Conservation (phyloP, 2,329 filamentous ascomycete species). For the Aspergillus aculeatus region DNA sequence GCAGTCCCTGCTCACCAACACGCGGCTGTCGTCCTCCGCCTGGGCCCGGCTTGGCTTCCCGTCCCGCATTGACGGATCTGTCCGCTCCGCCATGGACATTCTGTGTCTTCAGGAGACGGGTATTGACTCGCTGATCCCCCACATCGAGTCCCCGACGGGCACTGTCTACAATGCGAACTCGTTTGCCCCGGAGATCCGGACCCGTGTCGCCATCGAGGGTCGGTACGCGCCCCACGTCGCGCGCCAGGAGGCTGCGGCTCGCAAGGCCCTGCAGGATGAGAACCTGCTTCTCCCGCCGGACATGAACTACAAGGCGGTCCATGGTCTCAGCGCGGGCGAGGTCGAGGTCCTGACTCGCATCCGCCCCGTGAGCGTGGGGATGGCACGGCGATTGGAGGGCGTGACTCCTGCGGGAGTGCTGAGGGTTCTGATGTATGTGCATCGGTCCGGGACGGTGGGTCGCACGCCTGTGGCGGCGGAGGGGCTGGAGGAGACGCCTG, state of each 20-base stretch:
- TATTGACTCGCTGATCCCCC: slow-evolving; percentile 56
- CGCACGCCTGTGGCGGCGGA: slow-evolving; percentile 1
- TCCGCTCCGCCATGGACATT: slow-evolving; percentile 75
- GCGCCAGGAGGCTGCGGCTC: slow-evolving; percentile 66
- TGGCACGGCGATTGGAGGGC: slow-evolving; percentile 85
- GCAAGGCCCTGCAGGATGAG: slow-evolving; percentile 74
- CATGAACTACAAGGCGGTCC: slow-evolving; percentile 71
- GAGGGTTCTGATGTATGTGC: slow-evolving; percentile 44
- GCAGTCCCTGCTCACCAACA: slow-evolving; percentile 57
- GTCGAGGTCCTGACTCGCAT: slow-evolving; percentile 67
- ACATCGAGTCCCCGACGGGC: slow-evolving; percentile 46
- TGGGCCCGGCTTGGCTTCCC: slow-evolving; percentile 72
- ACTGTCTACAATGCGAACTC: slow-evolving; percentile 51
- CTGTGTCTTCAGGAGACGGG: slow-evolving; percentile 65
- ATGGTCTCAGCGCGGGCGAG: slow-evolving; percentile 78
- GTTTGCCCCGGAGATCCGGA: slow-evolving; percentile 55
- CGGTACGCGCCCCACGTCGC: slow-evolving; percentile 83
- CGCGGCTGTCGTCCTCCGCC: slow-evolving; percentile 57
- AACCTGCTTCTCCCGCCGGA: slow-evolving; percentile 67
- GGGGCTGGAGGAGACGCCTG: slow-evolving; percentile 16
- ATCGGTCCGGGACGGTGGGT: slow-evolving; percentile 10
- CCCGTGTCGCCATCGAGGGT: slow-evolving; percentile 76
- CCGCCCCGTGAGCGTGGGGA: slow-evolving; percentile 79
- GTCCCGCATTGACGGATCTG: slow-evolving; percentile 63
- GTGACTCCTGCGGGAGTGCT: slow-evolving; percentile 50